A percentile compares a stretch with the other conserved stretches of the same genome.
These are phyloP conservation scores for Puccinia coronata DNA, from an alignment of 1,284 basidiomycete genomes.

Conservation along the genomic window DNA sequence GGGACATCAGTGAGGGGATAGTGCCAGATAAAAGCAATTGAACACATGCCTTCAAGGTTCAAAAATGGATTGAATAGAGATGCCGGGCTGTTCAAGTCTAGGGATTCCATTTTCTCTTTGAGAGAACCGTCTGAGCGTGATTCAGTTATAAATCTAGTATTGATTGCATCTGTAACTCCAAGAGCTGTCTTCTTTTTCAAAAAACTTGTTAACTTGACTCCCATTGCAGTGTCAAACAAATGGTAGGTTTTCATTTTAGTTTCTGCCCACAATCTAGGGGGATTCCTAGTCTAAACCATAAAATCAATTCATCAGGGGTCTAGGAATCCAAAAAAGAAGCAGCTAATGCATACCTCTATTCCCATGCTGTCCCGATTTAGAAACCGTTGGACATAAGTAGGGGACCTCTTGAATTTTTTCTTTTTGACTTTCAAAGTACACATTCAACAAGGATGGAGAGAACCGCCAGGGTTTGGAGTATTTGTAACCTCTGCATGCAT, in stretches of 20 bases:
- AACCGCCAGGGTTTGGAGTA: not conserved
- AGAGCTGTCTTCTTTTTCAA: not conserved
- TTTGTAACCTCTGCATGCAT: conserved; percentile 15
- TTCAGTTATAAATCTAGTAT: not conserved
- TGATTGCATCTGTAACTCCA: not conserved
- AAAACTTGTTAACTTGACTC: not conserved
- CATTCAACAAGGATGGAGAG: not conserved
- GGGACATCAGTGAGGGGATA: no score
- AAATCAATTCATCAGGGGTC: not conserved
- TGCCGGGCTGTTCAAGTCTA: not conserved
- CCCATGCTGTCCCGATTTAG: not conserved
- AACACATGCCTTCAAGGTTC: not conserved
- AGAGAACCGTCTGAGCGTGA: not conserved
- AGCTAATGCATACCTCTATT: no score
- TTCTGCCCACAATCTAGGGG: not conserved
- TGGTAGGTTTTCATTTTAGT: not conserved
- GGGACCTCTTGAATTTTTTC: not conserved
- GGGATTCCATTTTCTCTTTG: not conserved
- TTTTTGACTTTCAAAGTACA: not conserved
- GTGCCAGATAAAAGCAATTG: not conserved
- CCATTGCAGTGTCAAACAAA: not conserved
- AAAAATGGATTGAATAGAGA: not conserved
- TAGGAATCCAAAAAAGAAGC: not conserved
- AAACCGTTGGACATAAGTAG: not conserved
- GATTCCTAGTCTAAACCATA: no score